phyloP scores from a whole-genome alignment of 768 basidiomycete genomes.

The Coprinopsis sp. region DNA sequence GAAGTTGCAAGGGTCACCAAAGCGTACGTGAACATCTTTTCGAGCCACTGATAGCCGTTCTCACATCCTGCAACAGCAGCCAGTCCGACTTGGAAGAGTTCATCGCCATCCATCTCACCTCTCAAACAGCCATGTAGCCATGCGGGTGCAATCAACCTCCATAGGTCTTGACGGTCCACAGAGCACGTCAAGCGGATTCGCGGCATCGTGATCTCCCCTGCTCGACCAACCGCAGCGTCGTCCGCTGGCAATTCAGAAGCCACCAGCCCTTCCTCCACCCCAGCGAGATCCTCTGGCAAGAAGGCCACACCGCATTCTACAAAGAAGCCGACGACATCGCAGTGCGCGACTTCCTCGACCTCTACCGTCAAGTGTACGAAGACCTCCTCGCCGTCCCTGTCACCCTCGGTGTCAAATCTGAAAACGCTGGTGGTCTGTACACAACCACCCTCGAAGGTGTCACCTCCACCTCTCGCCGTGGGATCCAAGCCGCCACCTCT shows the following conservation, averaged over 20 bases:
- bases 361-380: constrained; percentile 93
- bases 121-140: constrained; percentile 99
- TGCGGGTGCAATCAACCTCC: constrained; percentile 45
- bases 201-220: constrained; percentile 95
- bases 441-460: constrained; percentile 98
- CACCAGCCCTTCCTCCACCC: constrained; percentile 99
- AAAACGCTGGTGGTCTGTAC: constrained; percentile 97
- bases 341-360: constrained; percentile 90
- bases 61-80: constrained; percentile 47
- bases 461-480: constrained; percentile 93
- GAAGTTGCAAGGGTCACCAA: constrained; percentile 99
- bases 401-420: constrained; percentile 94
- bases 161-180: constrained; percentile 21
- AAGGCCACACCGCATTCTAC: constrained; percentile 94
- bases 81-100: constrained; percentile 93
- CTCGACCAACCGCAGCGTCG: constrained; percentile 95
- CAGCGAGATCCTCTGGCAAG: constrained; percentile 99
- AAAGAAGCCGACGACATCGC: constrained; percentile 88
- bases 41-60: not conserved
- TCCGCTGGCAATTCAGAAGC: constrained; percentile 99
- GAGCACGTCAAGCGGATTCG: constrained; percentile 99
- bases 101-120: constrained; percentile 96
- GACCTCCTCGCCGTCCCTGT: constrained; percentile 97
- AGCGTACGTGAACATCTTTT: constrained; percentile 58
- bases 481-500: constrained; percentile 96